Conservation (phyloP, 2,329 filamentous ascomycete genomes). For the Fusarium neocosmosporiellum region DNA sequence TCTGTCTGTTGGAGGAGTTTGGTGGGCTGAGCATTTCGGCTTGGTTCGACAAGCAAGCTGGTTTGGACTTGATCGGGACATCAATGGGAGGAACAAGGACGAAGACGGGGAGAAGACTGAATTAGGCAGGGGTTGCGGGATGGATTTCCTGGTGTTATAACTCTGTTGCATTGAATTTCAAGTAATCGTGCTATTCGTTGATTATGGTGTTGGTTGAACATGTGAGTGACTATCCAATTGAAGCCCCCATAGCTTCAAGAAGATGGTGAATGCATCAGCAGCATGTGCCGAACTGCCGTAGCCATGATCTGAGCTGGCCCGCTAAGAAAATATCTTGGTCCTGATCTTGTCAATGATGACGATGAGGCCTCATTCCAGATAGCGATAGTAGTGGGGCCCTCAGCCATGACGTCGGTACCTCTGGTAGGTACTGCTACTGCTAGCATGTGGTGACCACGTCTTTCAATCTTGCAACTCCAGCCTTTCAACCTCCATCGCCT, state of each 20-base stretch:
- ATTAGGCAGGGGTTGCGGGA: conserved; percentile 22
- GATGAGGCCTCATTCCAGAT: conserved; percentile 1
- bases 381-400: conserved; percentile 26
- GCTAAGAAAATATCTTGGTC: background rate
- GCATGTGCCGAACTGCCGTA: background rate
- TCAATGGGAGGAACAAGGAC: conserved; percentile 25
- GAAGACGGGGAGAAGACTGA: conserved; percentile 24
- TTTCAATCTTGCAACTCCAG: conserved; percentile 5
- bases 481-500: conserved; percentile 5
- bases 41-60: conserved; percentile 25
- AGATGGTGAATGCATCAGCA: background rate
- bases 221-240: background rate
- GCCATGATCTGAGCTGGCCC: background rate
- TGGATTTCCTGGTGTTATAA: conserved; percentile 39
- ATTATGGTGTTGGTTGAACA: background rate
- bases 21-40: conserved; percentile 24
- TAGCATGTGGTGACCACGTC: background rate
- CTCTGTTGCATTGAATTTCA: conserved; percentile 32
- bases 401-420: conserved; percentile 39
- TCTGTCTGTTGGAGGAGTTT: conserved; percentile 25
- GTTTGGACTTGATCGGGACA: conserved; percentile 21
- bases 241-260: background rate
- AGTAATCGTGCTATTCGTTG: conserved; percentile 18
- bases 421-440: background rate
- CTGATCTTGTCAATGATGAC: conserved; percentile 14